A percentile compares a stretch with the other conserved stretches of the same genome.
Conservation (phyloP, 1,284 basidiomycete species). For the Papiliotrema flavescens region DNA sequence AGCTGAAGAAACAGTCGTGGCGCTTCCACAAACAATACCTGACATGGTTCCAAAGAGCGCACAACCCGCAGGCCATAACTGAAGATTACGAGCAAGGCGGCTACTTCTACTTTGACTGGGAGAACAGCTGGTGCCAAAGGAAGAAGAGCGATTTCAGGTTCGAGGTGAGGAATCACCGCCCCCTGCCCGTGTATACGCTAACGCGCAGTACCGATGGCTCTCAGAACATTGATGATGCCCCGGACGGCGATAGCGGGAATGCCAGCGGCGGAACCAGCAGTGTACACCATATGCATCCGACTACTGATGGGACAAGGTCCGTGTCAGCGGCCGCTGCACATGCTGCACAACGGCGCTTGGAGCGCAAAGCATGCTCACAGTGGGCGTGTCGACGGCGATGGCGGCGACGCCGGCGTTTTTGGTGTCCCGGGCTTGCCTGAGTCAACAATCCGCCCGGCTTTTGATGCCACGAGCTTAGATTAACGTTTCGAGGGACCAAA, state of each 20-base stretch:
- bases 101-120: constrained; percentile 96
- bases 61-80: constrained; percentile 98
- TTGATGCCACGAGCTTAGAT: too few relatives aligned
- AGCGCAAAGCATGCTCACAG: too few relatives aligned
- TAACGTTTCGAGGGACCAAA: too few relatives aligned
- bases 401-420: too few relatives aligned
- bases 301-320: too few relatives aligned
- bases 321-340: too few relatives aligned
- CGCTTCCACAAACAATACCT: constrained; percentile 99
- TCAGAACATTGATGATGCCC: constrained; percentile 63
- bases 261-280: too few relatives aligned
- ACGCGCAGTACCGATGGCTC: constrained; percentile 70
- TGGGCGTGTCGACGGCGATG: too few relatives aligned
- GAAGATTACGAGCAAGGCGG: constrained; percentile 99
- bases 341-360: too few relatives aligned
- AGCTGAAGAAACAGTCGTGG: constrained; percentile 97
- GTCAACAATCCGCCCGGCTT: too few relatives aligned
- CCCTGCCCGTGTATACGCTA: neutral
- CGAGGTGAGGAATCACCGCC: constrained; percentile 44
- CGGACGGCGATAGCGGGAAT: neutral
- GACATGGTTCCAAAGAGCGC: constrained; percentile 99
- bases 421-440: too few relatives aligned
- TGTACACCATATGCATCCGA: too few relatives aligned
- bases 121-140: constrained; percentile 95
- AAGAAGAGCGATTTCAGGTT: constrained; percentile 98